phyloP scores from a whole-genome alignment of 2,329 filamentous ascomycete genomes.

The Trichoderma sp. region DNA sequence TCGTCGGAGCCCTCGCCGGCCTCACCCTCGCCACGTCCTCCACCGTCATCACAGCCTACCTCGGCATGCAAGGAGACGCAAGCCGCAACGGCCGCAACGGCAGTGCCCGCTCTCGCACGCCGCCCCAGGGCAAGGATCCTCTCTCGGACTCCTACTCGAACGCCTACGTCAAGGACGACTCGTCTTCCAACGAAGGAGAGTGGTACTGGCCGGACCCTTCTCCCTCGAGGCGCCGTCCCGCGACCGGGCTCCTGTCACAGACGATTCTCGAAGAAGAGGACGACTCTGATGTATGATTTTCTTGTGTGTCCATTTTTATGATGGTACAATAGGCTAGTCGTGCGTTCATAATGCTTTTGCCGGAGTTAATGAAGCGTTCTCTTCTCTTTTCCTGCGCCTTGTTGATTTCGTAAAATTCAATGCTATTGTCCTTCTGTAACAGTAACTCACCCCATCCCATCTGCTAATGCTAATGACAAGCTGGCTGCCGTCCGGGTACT shows the following conservation, averaged over 20 bases:
- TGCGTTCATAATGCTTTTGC: neutral
- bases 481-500: neutral
- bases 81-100: slow-evolving; percentile 24
- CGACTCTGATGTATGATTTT: slow-evolving; percentile 52
- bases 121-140: slow-evolving; percentile 27
- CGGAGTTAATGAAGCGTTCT: neutral
- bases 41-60: slow-evolving; percentile 54
- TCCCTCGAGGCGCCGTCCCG: slow-evolving; percentile 45
- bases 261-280: slow-evolving; percentile 76
- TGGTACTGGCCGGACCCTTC: slow-evolving; percentile 45
- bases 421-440: slow-evolving; percentile 4
- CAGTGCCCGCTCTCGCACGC: slow-evolving; percentile 18
- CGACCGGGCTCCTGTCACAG: slow-evolving; percentile 59
- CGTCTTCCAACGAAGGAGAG: slow-evolving; percentile 43
- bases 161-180: slow-evolving; percentile 30
- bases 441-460: neutral
- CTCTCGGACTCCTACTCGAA: slow-evolving; percentile 30
- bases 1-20: slow-evolving; percentile 68
- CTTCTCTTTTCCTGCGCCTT: neutral
- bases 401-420: neutral
- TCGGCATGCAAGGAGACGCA: slow-evolving; percentile 47
- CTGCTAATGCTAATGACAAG: neutral
- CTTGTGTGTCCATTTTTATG: neutral
- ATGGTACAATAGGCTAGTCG: neutral
- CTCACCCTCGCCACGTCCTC: slow-evolving; percentile 61